These are phyloP conservation scores for Aspergillus sp. DNA, from an alignment of 2,329 filamentous ascomycete genomes.

Conservation along the genomic window DNA sequence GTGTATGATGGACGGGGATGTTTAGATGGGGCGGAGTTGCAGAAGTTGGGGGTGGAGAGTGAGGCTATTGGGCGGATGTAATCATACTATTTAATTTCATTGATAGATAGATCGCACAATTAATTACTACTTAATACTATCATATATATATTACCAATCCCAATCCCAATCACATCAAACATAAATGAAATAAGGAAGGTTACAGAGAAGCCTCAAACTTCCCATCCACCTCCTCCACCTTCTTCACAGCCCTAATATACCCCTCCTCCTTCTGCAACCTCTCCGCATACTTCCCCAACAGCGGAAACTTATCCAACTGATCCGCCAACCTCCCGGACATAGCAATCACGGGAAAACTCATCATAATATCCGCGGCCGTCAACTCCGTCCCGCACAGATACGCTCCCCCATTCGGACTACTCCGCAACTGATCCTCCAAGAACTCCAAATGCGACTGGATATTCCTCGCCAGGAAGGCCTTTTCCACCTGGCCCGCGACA, in stretches of 20 bases:
- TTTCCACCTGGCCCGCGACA: slow-evolving; percentile 52
- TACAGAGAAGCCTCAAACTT: slow-evolving; percentile 35
- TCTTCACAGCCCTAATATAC: slow-evolving; percentile 44
- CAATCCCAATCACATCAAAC: background rate
- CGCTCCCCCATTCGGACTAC: slow-evolving; percentile 41
- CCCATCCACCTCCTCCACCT: slow-evolving; percentile 46
- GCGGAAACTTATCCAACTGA: slow-evolving; percentile 39
- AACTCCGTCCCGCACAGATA: slow-evolving; percentile 49
- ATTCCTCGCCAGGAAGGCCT: slow-evolving; percentile 44
- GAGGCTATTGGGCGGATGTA: slow-evolving; percentile 34
- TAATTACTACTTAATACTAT: no score
- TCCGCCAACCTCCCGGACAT: slow-evolving; percentile 33
- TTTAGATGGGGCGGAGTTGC: slow-evolving; percentile 37
- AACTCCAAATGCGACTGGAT: slow-evolving; percentile 47
- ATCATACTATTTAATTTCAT: background rate
- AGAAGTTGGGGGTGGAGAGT: slow-evolving; percentile 39
- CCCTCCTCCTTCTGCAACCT: slow-evolving; percentile 39
- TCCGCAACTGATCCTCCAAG: slow-evolving; percentile 48
- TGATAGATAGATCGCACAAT: no score
- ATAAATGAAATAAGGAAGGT: background rate
- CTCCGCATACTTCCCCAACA: slow-evolving; percentile 40
- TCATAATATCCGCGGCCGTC: slow-evolving; percentile 50
- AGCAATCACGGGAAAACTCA: slow-evolving; percentile 50
- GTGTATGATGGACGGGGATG: slow-evolving; percentile 52
- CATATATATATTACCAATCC: background rate